phyloP scores from a whole-genome alignment of 108 stramenopile genomes.

The Stephanodiscus triporus region DNA sequence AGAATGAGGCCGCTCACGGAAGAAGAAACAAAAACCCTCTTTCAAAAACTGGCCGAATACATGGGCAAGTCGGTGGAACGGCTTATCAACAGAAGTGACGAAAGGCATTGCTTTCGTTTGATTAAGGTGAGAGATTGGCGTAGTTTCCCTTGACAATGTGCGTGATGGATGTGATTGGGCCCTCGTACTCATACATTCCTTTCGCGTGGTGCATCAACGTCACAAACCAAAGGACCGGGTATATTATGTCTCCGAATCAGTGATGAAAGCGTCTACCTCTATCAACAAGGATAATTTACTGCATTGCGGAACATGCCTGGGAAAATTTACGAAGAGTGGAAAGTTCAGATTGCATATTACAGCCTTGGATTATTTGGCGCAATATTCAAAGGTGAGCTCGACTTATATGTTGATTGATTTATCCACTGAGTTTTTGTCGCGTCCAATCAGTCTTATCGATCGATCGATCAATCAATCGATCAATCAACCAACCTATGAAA shows the following conservation, averaged over 20 bases:
- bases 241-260: slow-evolving; percentile 92
- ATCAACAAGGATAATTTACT: slow-evolving; percentile 88
- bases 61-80: slow-evolving; percentile 94
- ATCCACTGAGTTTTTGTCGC: not conserved
- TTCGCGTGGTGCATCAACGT: slow-evolving; percentile 30
- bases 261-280: slow-evolving; percentile 83
- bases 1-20: slow-evolving; percentile 97
- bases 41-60: slow-evolving; percentile 97
- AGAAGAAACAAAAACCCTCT: slow-evolving; percentile 96
- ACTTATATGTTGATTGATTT: not conserved
- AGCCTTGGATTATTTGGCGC: slow-evolving; percentile 92
- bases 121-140: slow-evolving; percentile 49
- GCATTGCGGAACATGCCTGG: slow-evolving; percentile 94
- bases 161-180: not conserved
- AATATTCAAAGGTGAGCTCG: slow-evolving; percentile 86
- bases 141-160: not conserved
- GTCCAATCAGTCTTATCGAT: not conserved
- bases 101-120: slow-evolving; percentile 85
- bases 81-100: slow-evolving; percentile 90
- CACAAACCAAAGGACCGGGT: slow-evolving; percentile 84
- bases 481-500: not conserved
- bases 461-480: not conserved
- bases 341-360: slow-evolving; percentile 97
- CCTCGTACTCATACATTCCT: not conserved
- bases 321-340: slow-evolving; percentile 97